phyloP scores from a whole-genome alignment of 257 asterid genomes.

The Ajuga chamaepitys region DNA sequence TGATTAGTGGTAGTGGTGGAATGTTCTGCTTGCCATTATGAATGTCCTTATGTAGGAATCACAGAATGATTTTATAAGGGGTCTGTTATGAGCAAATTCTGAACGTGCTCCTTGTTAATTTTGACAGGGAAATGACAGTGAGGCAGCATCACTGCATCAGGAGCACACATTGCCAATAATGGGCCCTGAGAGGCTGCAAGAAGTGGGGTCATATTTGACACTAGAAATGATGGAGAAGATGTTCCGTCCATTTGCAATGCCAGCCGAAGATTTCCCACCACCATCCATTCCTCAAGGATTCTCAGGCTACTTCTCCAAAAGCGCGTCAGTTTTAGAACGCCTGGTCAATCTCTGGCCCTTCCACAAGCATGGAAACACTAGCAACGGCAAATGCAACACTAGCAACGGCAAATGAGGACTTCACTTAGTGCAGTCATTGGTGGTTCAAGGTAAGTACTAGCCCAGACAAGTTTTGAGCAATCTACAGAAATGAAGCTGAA shows the following conservation, averaged over 20 bases:
- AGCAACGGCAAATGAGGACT: conserved; percentile 40
- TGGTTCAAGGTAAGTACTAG: conserved; percentile 5
- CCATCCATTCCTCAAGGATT: conserved; percentile 87
- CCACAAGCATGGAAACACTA: conserved; percentile 63
- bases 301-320: conserved; percentile 91
- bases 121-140: conserved; percentile 56
- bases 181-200: conserved; percentile 99
- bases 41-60: background rate
- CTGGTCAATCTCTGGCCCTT: conserved; percentile 94
- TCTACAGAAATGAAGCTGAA: conserved; percentile 4
- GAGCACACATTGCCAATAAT: conserved; percentile 96
- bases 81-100: background rate
- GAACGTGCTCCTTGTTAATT: background rate
- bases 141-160: conserved; percentile 72
- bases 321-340: conserved; percentile 85
- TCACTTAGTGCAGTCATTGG: background rate
- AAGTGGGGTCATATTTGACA: conserved; percentile 66
- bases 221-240: conserved; percentile 82
- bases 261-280: conserved; percentile 98
- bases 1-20: too few species aligned
- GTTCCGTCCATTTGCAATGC: conserved; percentile 93
- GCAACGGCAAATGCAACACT: too few species aligned
- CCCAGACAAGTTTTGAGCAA: background rate
- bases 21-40: too few species aligned
- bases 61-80: background rate